Evolutionary conservation across 2,329 filamentous ascomycete species (phyloP).

Genomic region (Seiridium cupressi): DNA sequence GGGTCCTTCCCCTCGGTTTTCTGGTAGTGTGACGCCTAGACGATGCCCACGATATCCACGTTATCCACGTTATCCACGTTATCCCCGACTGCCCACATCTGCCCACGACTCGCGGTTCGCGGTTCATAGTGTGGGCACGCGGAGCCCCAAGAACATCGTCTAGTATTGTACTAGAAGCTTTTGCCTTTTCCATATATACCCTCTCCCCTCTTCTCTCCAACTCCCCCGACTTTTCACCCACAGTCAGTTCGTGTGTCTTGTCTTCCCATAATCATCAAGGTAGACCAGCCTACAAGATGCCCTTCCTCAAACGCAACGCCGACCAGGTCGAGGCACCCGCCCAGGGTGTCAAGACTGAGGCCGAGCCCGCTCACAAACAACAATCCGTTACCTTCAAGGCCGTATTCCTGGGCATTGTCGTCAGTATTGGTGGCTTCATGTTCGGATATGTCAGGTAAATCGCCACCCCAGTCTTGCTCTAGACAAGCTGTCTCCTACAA

Average conservation of each 20-base stretch:
- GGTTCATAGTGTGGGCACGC: background rate
- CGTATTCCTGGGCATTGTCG: constrained; percentile 47
- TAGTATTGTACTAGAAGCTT: background rate
- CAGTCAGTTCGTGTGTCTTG: background rate
- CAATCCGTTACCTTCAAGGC: constrained; percentile 33
- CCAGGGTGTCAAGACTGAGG: constrained; percentile 7
- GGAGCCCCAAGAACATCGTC: constrained; percentile 3
- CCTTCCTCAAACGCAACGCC: constrained; percentile 24
- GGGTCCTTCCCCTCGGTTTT: background rate
- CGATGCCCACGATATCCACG: constrained; percentile 2
- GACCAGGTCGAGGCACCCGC: constrained; percentile 20
- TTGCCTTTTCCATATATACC: constrained; percentile 2
- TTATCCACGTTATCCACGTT: background rate
- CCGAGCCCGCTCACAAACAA: constrained; percentile 5
- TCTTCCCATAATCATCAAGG: background rate
- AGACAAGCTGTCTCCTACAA: background rate
- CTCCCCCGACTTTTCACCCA: background rate
- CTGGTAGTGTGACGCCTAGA: constrained; percentile 5
- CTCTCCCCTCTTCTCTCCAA: background rate
- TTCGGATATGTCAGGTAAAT: constrained; percentile 55
- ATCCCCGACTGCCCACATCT: background rate
- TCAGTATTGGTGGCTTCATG: constrained; percentile 56
- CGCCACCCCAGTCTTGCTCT: background rate
- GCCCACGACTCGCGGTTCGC: constrained; percentile 4
- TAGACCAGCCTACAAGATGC: constrained; percentile 23